A percentile compares a stretch with the other conserved stretches of the same genome.
These are phyloP conservation scores for Stevia rebaudiana DNA, from an alignment of 140 eudicot species.

Conservation along the genomic window DNA sequence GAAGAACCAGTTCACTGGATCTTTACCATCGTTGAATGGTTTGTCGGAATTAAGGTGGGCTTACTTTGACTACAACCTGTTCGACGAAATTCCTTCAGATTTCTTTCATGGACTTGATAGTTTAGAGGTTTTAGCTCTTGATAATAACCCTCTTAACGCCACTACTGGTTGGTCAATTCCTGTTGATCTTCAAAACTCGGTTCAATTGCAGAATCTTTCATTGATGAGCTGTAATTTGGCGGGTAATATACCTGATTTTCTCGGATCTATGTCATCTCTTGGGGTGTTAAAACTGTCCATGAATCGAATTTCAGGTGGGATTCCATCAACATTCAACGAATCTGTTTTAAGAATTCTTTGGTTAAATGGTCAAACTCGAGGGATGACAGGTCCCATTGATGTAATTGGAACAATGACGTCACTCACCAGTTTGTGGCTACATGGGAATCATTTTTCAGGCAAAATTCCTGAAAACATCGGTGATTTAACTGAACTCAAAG, in stretches of 20 bases:
- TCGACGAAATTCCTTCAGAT: conserved; percentile 64
- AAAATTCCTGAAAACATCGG: conserved; percentile 64
- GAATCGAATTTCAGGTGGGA: conserved; percentile 67
- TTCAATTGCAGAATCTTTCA: conserved; percentile 62
- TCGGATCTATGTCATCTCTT: conserved; percentile 60
- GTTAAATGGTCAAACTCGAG: conserved; percentile 71
- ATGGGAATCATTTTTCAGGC: conserved; percentile 91
- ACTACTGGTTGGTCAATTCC: conserved; percentile 84
- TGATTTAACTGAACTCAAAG: conserved; percentile 43
- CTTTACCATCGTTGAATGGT: conserved; percentile 66
- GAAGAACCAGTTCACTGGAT: conserved; percentile 53
- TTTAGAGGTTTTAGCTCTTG: conserved; percentile 75
- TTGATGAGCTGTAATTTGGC: conserved; percentile 60
- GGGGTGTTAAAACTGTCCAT: conserved; percentile 43
- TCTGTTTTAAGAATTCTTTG: conserved; percentile 56
- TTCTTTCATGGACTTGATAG: conserved; percentile 65
- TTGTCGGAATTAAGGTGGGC: conserved; percentile 58
- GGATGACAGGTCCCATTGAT: conserved; percentile 74
- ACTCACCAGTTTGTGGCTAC: conserved; percentile 81
- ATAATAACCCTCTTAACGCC: conserved; percentile 62
- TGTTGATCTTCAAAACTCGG: conserved; percentile 45
- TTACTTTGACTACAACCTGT: conserved; percentile 59
- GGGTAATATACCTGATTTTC: conserved; percentile 74
- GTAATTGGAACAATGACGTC: conserved; percentile 60
- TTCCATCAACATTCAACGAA: conserved; percentile 58